Base-by-base conservation (phyloP, 768 basidiomycete species). In the Tylopilus vinaceipallidus region DNA sequence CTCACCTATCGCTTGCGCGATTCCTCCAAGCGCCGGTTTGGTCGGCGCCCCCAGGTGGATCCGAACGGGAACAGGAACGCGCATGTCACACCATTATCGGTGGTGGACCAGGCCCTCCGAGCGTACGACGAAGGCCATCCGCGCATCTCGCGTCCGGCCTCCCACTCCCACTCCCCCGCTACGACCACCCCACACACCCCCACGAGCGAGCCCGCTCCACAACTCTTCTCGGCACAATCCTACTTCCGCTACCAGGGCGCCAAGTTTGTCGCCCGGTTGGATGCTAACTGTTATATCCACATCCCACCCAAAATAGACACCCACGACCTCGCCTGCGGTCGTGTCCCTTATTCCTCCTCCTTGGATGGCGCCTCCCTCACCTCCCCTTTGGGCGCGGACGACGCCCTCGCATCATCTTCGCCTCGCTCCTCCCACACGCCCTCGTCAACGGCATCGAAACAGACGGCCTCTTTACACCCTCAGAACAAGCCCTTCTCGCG, bases 241-340 rank as follows among this genome's bases (percentile, higher is more conserved):
- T 99, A 99, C 67, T 81, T 99, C 36, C 86, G 97, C 42, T 98
- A 99, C 60, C 97, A 99, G 70, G 95, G 97, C 36, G 90, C 93
- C 68, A 99, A 98, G 71, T 99, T 99, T 69, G 91, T 84, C 17
- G 77, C 86, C 16, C 86, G 97, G 2, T 99, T 98, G 70, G 97
- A 99, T 67, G 97, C 95, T 40, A 99, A 99, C 71, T 99, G 97
- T 68, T 99, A 98, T 69, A 86, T 90, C 57, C 86, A 88, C 69
- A 84, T 84, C 56, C 72, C 70, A 0, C 71, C 68, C 27, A 98
- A 98, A 67, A 78, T 98, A 70, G 95, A 98, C 69, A 90, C 92
- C 19, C 95, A 99, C 68, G 95, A 98, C 67, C 63, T 99, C 57
- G 74, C 88, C 7, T 81, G 93, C 12, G 82, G 75, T 42, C 79